phyloP scores from a whole-genome alignment of 371 early-diverging fungal genomes.

The Mortierella sp. region DNA sequence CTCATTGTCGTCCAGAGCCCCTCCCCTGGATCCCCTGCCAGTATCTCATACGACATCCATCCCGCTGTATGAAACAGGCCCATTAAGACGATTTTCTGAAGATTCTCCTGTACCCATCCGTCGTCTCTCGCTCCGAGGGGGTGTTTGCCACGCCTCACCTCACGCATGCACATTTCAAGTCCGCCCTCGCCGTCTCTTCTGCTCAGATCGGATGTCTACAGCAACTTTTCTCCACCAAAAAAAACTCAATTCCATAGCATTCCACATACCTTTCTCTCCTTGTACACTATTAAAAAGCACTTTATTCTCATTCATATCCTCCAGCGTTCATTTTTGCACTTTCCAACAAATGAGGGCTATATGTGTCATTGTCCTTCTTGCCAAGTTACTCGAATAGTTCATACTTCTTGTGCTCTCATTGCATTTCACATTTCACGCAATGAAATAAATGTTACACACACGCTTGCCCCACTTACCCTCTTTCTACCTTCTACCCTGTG shows the following conservation, averaged over 20 bases:
- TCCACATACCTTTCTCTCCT: not conserved
- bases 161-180: not conserved
- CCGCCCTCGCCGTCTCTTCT: no score
- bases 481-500: not conserved
- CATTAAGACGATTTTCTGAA: not conserved
- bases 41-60: not conserved
- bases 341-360: not conserved
- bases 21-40: not conserved
- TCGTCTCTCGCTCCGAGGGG: not conserved
- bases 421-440: not conserved
- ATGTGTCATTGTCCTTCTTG: not conserved
- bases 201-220: not conserved
- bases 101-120: not conserved
- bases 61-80: not conserved
- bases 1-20: slow-evolving; percentile 6
- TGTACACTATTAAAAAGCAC: slow-evolving; percentile 2
- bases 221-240: not conserved
- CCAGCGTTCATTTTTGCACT: not conserved
- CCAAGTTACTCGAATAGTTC: not conserved
- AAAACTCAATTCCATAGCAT: slow-evolving; percentile 2
- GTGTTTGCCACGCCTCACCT: not conserved
- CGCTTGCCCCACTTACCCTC: not conserved
- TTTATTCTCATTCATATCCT: not conserved
- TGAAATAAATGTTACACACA: slow-evolving; percentile 8
- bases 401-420: not conserved